A percentile compares a stretch with the other conserved stretches of the same genome.
Conservation (phyloP, 73 alveolate genomes). For the Paramecium primaurelia region DNA sequence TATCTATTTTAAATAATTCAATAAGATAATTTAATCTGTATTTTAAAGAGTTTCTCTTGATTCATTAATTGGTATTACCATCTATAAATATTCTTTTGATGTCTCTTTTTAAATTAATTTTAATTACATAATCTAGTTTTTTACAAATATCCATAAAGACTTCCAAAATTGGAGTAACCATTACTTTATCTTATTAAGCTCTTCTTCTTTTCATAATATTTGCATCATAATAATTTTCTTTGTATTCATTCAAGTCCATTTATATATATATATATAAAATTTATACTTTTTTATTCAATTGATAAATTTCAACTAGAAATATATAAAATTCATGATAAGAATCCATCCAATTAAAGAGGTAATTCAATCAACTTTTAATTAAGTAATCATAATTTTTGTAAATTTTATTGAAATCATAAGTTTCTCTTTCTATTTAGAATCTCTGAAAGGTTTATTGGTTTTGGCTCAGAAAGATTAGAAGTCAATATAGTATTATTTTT, state of each 20-base stretch:
- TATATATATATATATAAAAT: neutral
- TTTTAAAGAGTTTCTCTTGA: neutral
- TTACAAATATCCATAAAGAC: neutral
- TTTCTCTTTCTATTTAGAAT: neutral
- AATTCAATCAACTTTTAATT: neutral
- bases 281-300: neutral
- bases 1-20: slow-evolving; percentile 9
- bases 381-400: neutral
- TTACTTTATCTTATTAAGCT: neutral
- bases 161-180: neutral
- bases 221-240: slow-evolving; percentile 17
- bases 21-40: neutral
- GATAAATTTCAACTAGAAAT: neutral
- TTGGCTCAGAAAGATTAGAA: neutral
- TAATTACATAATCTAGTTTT: slow-evolving; percentile 5
- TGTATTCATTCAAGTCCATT: neutral
- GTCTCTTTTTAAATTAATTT: neutral
- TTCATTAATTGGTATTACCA: slow-evolving; percentile 46
- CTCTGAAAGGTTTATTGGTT: neutral
- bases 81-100: slow-evolving; percentile 3
- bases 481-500: neutral
- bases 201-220: neutral
- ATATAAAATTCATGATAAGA: neutral
- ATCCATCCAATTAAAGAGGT: neutral
- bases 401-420: neutral